phyloP scores from a whole-genome alignment of 805 yeast species.

The Jamesozyma spencerorum region DNA sequence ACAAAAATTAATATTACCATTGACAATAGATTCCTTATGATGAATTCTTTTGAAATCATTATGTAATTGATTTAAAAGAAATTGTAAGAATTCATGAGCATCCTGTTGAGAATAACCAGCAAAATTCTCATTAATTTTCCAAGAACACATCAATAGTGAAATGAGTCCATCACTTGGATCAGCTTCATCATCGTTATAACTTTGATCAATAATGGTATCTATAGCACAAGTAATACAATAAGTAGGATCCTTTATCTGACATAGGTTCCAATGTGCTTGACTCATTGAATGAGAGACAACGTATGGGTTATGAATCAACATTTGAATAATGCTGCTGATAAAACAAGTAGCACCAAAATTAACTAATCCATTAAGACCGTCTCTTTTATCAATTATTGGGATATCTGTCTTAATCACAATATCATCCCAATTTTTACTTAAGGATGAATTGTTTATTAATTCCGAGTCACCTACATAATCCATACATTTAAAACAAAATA shows the following conservation, averaged over 20 bases:
- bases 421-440: constrained; percentile 24
- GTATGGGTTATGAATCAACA: constrained; percentile 83
- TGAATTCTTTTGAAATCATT: constrained; percentile 23
- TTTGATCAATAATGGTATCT: constrained; percentile 66
- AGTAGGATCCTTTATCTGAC: constrained; percentile 22
- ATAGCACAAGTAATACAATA: constrained; percentile 77
- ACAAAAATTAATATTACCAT: constrained; percentile 34
- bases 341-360: constrained; percentile 97
- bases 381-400: constrained; percentile 40
- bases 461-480: constrained; percentile 57
- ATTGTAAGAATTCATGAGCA: constrained; percentile 97
- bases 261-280: constrained; percentile 23
- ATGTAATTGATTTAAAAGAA: constrained; percentile 78
- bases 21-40: neutral
- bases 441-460: constrained; percentile 12
- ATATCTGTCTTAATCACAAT: constrained; percentile 14
- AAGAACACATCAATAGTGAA: constrained; percentile 70
- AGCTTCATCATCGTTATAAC: constrained; percentile 39
- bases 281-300: constrained; percentile 68
- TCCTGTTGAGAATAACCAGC: constrained; percentile 98
- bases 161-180: constrained; percentile 55
- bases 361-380: constrained; percentile 82
- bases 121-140: constrained; percentile 73
- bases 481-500: constrained; percentile 74
- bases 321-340: constrained; percentile 88